Base-by-base conservation (phyloP, 345 rosid species). In the Microcos paniculata region DNA sequence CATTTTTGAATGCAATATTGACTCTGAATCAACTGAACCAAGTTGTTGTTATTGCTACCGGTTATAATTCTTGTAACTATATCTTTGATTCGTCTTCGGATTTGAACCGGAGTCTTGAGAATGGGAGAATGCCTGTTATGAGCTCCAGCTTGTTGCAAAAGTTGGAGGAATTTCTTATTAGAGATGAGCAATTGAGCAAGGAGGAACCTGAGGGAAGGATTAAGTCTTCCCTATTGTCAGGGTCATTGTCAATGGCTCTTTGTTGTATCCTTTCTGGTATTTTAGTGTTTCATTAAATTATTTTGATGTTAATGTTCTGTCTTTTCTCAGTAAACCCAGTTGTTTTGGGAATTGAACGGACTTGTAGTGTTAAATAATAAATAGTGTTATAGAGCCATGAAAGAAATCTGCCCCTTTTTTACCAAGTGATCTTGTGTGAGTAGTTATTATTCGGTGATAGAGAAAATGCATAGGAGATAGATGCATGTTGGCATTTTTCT, bases 221-320 rank as follows among this genome's bases (percentile, higher is more conserved):
- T 33, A 77, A 80, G 43, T 90, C 90, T 76, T 93, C 96, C 14
- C 81, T 95, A 76, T 85, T 93, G 67, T 93, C 99, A 1, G 99
- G 97, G 31, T 88, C 99, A 55, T 84, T 93, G 76, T 95, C 99
- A 55, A 91, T 91, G 97, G 96, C 99, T 77, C 97, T 93, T 80
- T 93, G 99, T 74, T 93, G 98, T 95, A 95, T 95, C 99, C 97
- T 89, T 72, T 14, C 58, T 40, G 69, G 45, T 66, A 26, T 13
- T 38, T 56, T 61, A 49, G 35, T 48, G 40, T 26, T 35, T 59
- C 7, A 26, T 40, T n/a, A 58, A 4, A 45, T 12, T 69, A 2
- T 71, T 78, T 71, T 11, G 6, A 5, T 79, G 24, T 35, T 23
- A 6, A 62, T 62, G 48, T 40, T 62, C 16, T 65, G 42, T 48